A percentile compares a stretch with the other conserved stretches of the same genome.
These are phyloP conservation scores for Gaeumannomyces sp. DNA, from an alignment of 2,329 filamentous ascomycete genomes.

Conservation along the genomic window DNA sequence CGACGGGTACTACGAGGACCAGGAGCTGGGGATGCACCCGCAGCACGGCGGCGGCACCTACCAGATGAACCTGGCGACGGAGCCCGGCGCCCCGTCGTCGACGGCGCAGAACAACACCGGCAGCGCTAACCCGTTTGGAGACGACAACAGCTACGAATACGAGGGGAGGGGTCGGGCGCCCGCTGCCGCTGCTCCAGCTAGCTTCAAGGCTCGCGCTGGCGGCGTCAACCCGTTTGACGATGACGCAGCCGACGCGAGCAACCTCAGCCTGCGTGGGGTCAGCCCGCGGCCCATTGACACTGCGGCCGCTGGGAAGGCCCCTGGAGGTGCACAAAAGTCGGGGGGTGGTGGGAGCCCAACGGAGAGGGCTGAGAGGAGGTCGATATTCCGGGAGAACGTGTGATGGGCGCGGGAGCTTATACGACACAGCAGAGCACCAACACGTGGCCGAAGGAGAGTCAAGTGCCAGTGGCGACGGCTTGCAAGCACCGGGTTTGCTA, in stretches of 20 bases:
- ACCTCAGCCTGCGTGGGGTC: slow-evolving; percentile 59
- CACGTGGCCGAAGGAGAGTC: too few relatives aligned
- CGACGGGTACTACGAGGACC: slow-evolving; percentile 66
- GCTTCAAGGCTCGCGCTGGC: slow-evolving; percentile 16
- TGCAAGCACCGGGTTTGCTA: neutral
- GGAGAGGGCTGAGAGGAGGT: slow-evolving; percentile 62
- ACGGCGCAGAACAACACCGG: slow-evolving; percentile 8
- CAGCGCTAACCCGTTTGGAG: slow-evolving; percentile 5
- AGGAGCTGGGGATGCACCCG: slow-evolving; percentile 55
- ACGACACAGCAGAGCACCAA: too few relatives aligned
- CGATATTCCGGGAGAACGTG: slow-evolving; percentile 65
- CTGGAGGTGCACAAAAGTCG: slow-evolving; percentile 18
- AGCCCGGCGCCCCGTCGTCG: slow-evolving; percentile 17
- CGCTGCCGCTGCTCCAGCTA: slow-evolving; percentile 31
- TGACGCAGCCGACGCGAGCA: slow-evolving; percentile 51
- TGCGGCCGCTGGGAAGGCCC: slow-evolving; percentile 24
- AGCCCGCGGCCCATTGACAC: slow-evolving; percentile 68
- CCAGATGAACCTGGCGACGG: slow-evolving; percentile 41
- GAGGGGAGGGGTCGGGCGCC: slow-evolving; percentile 32
- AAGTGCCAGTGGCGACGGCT: neutral
- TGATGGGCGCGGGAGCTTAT: slow-evolving; percentile 25
- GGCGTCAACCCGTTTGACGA: slow-evolving; percentile 63
- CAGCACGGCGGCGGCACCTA: slow-evolving; percentile 37
- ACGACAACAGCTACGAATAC: slow-evolving; percentile 21
- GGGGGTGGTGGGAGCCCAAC: slow-evolving; percentile 51